Conservation (phyloP, 306 rosid genomes). For the Cicer yamashitae region DNA sequence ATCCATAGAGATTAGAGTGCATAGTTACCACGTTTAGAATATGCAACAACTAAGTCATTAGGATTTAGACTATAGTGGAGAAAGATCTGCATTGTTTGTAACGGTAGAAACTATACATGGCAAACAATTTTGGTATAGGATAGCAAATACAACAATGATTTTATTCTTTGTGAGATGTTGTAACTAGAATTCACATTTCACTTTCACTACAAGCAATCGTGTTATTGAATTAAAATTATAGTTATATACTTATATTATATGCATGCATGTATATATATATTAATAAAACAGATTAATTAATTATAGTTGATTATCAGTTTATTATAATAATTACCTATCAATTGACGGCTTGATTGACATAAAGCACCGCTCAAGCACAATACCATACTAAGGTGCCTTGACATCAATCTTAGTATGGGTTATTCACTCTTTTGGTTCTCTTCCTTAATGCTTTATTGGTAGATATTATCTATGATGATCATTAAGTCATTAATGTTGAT, state of each 20-base stretch:
- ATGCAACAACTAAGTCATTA: conserved; percentile 2
- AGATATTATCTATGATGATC: not conserved
- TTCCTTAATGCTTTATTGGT: not conserved
- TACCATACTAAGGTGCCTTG: too few relatives aligned
- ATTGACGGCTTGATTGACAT: too few relatives aligned
- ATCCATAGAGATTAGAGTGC: conserved; percentile 14
- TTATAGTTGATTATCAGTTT: too few relatives aligned
- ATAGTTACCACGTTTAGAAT: conserved; percentile 9
- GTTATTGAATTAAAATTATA: conserved; percentile 2
- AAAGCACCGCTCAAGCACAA: too few relatives aligned
- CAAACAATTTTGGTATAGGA: conserved; percentile 9
- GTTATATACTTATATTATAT: not conserved
- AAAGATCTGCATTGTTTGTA: not conserved
- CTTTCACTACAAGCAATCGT: not conserved
- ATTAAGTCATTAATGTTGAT: not conserved
- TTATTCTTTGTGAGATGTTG: conserved; percentile 4
- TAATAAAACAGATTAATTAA: too few relatives aligned
- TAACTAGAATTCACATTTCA: not conserved
- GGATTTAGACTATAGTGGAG: not conserved
- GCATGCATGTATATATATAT: not conserved
- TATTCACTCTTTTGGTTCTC: not conserved
- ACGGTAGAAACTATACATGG: not conserved
- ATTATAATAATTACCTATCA: too few relatives aligned
- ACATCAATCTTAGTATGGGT: too few relatives aligned
- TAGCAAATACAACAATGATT: not conserved